A percentile compares a stretch with the other conserved stretches of the same genome.
These are phyloP conservation scores for Cercospora sojina DNA, from an alignment of 2,329 filamentous ascomycete genomes.

Conservation along the genomic window DNA sequence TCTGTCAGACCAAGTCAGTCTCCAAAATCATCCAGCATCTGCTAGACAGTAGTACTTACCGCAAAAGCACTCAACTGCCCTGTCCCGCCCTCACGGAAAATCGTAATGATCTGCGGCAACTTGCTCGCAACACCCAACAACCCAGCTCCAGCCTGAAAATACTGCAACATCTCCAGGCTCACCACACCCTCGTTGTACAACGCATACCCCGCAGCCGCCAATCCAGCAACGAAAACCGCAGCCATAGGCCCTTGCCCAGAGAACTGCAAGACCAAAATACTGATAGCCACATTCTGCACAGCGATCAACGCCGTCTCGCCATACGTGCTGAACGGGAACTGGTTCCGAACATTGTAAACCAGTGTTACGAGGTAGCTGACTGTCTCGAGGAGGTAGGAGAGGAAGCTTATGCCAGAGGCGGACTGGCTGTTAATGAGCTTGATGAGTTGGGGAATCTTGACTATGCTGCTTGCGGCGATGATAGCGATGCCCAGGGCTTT, in stretches of 20 bases:
- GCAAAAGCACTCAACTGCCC: conserved; percentile 96
- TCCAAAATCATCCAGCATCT: not conserved
- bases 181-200: conserved; percentile 68
- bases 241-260: conserved; percentile 66
- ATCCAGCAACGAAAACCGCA: conserved; percentile 72
- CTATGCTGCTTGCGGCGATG: conserved; percentile 81
- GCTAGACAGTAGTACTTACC: conserved; percentile 56
- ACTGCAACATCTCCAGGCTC: conserved; percentile 64
- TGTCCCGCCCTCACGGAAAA: conserved; percentile 81
- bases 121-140: conserved; percentile 84
- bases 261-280: conserved; percentile 81
- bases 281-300: conserved; percentile 87
- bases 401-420: conserved; percentile 79
- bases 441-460: conserved; percentile 95
- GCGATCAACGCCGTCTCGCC: conserved; percentile 93
- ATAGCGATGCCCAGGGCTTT: conserved; percentile 94
- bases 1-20: conserved; percentile 52
- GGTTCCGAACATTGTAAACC: conserved; percentile 86
- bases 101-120: conserved; percentile 85
- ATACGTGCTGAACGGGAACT: conserved; percentile 94
- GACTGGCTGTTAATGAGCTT: conserved; percentile 83
- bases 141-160: conserved; percentile 81
- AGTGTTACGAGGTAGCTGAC: conserved; percentile 82
- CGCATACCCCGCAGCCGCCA: conserved; percentile 67
- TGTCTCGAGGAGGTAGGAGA: conserved; percentile 91